Evolutionary conservation across 257 asterid genomes (phyloP).

Genomic region (Primulina tabacum): DNA sequence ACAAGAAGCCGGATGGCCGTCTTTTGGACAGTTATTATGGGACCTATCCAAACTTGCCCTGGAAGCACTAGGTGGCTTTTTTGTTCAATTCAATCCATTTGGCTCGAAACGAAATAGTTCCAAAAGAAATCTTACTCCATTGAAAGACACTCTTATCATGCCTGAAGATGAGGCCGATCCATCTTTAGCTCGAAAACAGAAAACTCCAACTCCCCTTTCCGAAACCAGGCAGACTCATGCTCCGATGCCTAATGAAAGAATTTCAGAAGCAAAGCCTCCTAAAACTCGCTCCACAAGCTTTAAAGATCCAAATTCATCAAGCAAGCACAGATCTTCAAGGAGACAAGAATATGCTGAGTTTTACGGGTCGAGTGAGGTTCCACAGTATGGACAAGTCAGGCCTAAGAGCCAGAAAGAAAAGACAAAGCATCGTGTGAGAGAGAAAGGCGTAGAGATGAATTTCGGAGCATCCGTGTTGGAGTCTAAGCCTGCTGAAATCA

Average conservation of each 20-base stretch:
- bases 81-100: slow-evolving; percentile 47
- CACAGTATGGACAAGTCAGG: slow-evolving; percentile 55
- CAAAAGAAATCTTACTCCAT: slow-evolving; percentile 65
- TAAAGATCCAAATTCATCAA: slow-evolving; percentile 61
- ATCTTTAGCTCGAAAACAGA: slow-evolving; percentile 49
- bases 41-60: slow-evolving; percentile 64
- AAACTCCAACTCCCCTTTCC: slow-evolving; percentile 49
- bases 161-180: slow-evolving; percentile 77
- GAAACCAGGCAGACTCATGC: slow-evolving; percentile 56
- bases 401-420: slow-evolving; percentile 82
- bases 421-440: slow-evolving; percentile 68
- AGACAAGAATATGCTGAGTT: slow-evolving; percentile 77
- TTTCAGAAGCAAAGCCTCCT: slow-evolving; percentile 58
- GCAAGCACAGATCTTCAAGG: slow-evolving; percentile 84
- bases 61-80: slow-evolving; percentile 52
- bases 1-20: slow-evolving; percentile 83
- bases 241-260: slow-evolving; percentile 38
- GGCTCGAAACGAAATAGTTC: slow-evolving; percentile 30
- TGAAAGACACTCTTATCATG: slow-evolving; percentile 77
- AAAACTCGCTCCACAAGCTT: slow-evolving; percentile 53
- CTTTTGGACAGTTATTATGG: slow-evolving; percentile 71
- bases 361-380: slow-evolving; percentile 65
- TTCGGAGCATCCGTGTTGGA: slow-evolving; percentile 47
- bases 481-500: slow-evolving; percentile 54
- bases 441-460: slow-evolving; percentile 46